Conservation (phyloP, 345 rosid genomes). For the Brassica napus region Da-Ae NC_063440.1:16295501-16296000, state of each 20-base stretch:
- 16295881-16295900: not conserved
- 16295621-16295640: not conserved
- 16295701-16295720: not conserved
- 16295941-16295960: not conserved
- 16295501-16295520: not conserved
- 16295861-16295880: no score
- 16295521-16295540: slow-evolving; percentile 1
- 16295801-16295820: not conserved
- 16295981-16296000: not conserved
- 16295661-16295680: not conserved
- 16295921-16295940: not conserved
- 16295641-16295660: not conserved
- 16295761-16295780: not conserved
- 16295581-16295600: not conserved
- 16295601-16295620: not conserved
- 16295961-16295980: not conserved
- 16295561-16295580: not conserved
- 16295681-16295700: not conserved
- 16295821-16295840: not conserved
- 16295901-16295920: not conserved
- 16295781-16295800: not conserved
- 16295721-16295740: not conserved
- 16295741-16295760: not conserved
- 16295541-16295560: slow-evolving; percentile 10
- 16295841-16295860: not conserved